Conservation (phyloP, 1,284 basidiomycete species). For the Apiotrichum brassicae region DNA sequence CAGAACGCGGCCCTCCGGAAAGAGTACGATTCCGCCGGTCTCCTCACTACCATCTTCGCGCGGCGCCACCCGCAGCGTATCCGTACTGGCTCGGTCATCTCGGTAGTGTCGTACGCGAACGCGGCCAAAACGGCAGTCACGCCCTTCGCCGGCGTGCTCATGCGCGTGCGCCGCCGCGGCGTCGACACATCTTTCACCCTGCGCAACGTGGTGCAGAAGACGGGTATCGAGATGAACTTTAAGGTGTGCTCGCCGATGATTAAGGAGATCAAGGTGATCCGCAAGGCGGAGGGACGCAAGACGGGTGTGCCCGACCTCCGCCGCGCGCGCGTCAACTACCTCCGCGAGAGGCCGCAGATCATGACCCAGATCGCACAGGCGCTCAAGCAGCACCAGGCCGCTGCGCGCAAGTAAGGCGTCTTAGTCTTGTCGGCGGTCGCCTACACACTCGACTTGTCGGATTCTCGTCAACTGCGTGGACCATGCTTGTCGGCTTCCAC, state of each 20-base stretch:
- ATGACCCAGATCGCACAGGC: slow-evolving; percentile 42
- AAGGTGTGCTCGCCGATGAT: slow-evolving; percentile 75
- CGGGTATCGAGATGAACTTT: slow-evolving; percentile 85
- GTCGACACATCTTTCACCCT: slow-evolving; percentile 74
- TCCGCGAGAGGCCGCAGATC: slow-evolving; percentile 41
- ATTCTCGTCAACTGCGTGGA: no score
- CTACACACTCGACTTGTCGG: no score
- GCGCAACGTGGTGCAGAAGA: slow-evolving; percentile 79
- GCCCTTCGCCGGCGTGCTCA: slow-evolving; percentile 76
- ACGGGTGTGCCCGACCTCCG: slow-evolving; percentile 35
- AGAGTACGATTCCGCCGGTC: slow-evolving; percentile 59
- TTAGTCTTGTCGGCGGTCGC: no score
- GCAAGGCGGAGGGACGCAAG: slow-evolving; percentile 34
- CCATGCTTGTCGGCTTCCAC: neutral
- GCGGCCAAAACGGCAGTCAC: slow-evolving; percentile 56
- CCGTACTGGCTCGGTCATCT: slow-evolving; percentile 71
- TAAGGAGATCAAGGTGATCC: slow-evolving; percentile 68
- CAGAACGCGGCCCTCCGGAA: slow-evolving; percentile 61
- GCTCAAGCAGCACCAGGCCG: slow-evolving; percentile 29
- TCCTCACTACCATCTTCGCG: slow-evolving; percentile 64
- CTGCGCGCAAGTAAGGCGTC: neutral
- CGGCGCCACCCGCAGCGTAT: slow-evolving; percentile 61
- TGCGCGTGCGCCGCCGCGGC: slow-evolving; percentile 70
- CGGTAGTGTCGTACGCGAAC: slow-evolving; percentile 53
- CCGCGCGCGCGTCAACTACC: slow-evolving; percentile 42